phyloP scores from a whole-genome alignment of 2,329 filamentous ascomycete genomes.

The Xylariales sp. region DNA sequence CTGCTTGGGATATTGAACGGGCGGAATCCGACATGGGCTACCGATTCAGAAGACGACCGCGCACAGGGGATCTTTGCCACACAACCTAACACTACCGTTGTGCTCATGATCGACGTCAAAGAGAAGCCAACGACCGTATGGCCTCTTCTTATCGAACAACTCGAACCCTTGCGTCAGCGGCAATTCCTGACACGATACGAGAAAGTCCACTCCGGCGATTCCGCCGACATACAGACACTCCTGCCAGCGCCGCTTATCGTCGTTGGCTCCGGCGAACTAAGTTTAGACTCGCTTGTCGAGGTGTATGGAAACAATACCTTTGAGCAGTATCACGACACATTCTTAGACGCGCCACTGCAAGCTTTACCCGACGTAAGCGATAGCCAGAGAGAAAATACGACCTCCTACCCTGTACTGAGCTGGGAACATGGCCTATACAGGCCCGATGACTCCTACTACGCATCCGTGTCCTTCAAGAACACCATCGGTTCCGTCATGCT shows the following conservation, averaged over 20 bases:
- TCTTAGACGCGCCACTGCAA: conserved; percentile 8
- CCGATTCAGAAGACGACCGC: conserved; percentile 49
- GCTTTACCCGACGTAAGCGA: not conserved
- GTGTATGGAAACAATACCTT: not conserved
- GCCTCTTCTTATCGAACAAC: conserved; percentile 61
- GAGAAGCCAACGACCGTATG: conserved; percentile 62
- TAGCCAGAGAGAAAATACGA: not conserved
- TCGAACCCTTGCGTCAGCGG: conserved; percentile 66
- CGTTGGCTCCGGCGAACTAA: conserved; percentile 4
- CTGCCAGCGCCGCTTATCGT: conserved; percentile 1
- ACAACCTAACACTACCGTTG: conserved; percentile 53
- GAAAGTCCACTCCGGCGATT: conserved; percentile 56
- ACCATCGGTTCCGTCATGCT: conserved; percentile 10
- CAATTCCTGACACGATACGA: conserved; percentile 65
- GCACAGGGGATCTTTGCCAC: conserved; percentile 7
- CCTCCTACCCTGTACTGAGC: not conserved
- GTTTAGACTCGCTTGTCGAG: not conserved
- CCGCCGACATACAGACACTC: conserved; percentile 55
- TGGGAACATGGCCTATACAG: not conserved
- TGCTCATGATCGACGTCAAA: conserved; percentile 76
- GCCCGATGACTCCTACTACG: conserved; percentile 51
- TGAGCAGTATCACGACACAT: conserved; percentile 7
- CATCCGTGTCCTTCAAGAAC: conserved; percentile 10
- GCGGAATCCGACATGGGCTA: conserved; percentile 59
- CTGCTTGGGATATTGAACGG: conserved; percentile 66